phyloP scores from a whole-genome alignment of 768 basidiomycete species.

The Psilocybe sp. region DNA sequence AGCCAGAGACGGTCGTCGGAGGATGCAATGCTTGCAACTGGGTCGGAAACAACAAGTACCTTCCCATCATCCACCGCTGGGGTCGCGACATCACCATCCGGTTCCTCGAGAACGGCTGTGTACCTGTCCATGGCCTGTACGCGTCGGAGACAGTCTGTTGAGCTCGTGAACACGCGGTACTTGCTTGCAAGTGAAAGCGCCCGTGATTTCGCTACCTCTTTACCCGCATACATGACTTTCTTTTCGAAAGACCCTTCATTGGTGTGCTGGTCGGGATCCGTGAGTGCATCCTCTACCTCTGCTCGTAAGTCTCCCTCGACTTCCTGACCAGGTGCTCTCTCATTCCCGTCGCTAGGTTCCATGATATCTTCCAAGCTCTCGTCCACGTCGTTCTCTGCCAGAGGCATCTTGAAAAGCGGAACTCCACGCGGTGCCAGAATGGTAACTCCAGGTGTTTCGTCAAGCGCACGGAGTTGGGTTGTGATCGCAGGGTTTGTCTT shows the following conservation, averaged over 20 bases:
- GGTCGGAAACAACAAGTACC: constrained; percentile 18
- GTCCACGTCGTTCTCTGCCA: constrained; percentile 16
- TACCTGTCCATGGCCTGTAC: constrained; percentile 14
- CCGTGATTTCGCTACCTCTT: constrained; percentile 7
- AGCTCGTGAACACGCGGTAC: constrained; percentile 9
- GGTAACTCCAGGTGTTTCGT: neutral
- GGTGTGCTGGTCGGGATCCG: neutral
- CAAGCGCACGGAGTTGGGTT: constrained; percentile 2
- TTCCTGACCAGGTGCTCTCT: neutral
- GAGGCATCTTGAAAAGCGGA: constrained; percentile 11
- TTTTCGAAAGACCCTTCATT: neutral
- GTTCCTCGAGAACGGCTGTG: neutral
- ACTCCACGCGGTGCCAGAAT: constrained; percentile 16
- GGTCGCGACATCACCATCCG: neutral
- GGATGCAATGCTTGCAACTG: constrained; percentile 20
- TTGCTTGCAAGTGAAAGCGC: constrained; percentile 8
- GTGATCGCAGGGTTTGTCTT: constrained; percentile 3
- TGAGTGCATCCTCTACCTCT: constrained; percentile 13
- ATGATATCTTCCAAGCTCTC: constrained; percentile 14
- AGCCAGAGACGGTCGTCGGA: constrained; percentile 24
- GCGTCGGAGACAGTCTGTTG: constrained; percentile 15
- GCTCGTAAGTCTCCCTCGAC: constrained; percentile 10
- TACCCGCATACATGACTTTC: constrained; percentile 5
- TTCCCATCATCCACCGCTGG: neutral
- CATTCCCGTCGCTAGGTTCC: neutral